Percentiles rank a stretch among this genome's conserved stretches.
phyloP scores from a whole-genome alignment of 2,329 filamentous ascomycete species.

The Geosmithia flava region DNA sequence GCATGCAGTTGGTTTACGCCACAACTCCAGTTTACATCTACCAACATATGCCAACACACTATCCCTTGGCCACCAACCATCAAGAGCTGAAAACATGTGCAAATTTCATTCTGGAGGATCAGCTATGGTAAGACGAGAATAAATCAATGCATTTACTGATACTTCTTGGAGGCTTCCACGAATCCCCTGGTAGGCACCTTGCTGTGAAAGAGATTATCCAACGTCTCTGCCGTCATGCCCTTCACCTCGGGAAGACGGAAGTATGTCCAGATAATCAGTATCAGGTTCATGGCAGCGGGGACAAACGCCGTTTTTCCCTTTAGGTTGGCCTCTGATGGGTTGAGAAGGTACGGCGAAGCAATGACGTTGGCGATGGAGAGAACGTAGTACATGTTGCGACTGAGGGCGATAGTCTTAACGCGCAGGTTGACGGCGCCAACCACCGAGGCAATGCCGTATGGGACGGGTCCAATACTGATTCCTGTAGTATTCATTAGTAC shows the following conservation, averaged over 20 bases:
- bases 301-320: constrained; percentile 20
- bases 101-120: too few relatives aligned
- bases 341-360: constrained; percentile 23
- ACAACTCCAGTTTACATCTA: too few relatives aligned
- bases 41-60: too few relatives aligned
- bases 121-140: too few relatives aligned
- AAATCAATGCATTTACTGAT: too few relatives aligned
- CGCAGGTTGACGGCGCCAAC: constrained; percentile 27
- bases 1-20: too few relatives aligned
- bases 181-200: constrained; percentile 21
- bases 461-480: constrained; percentile 29
- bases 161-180: too few relatives aligned
- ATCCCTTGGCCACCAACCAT: too few relatives aligned
- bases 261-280: constrained; percentile 17
- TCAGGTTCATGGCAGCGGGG: constrained; percentile 12
- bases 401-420: constrained; percentile 28
- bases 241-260: constrained; percentile 20
- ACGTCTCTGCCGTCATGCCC: constrained; percentile 17
- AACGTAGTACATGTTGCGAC: constrained; percentile 21
- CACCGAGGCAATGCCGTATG: constrained; percentile 29
- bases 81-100: too few relatives aligned
- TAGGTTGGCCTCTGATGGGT: constrained; percentile 24
- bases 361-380: constrained; percentile 27
- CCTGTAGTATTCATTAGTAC: neutral
- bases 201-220: constrained; percentile 20